phyloP scores from a whole-genome alignment of 148 eudicot genomes.

The Rhododendron griersonianum region DNA sequence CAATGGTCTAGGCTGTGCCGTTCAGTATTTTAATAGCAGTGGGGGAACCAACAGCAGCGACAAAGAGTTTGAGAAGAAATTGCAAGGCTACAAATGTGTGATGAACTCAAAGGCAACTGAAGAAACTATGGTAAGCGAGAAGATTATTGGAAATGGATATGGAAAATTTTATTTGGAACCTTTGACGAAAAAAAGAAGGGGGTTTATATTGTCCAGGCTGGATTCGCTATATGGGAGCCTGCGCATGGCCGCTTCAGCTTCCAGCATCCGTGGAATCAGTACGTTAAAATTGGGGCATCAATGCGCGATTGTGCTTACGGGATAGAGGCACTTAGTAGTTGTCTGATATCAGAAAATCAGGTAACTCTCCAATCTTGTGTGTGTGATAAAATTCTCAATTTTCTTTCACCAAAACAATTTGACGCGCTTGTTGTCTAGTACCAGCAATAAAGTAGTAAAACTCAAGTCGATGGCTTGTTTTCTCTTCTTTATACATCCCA shows the following conservation, averaged over 20 bases:
- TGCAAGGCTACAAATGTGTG: conserved; percentile 22
- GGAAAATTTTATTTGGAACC: too few relatives aligned
- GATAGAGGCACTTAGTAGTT: conserved; percentile 22
- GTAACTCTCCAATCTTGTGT: neutral
- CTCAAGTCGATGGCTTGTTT: neutral
- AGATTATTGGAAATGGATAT: neutral
- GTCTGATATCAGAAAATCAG: conserved; percentile 13
- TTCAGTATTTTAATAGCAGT: neutral
- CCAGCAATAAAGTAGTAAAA: neutral
- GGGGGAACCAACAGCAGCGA: neutral
- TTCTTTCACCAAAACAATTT: too few relatives aligned
- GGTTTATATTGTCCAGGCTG: conserved; percentile 5
- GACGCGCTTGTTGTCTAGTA: too few relatives aligned
- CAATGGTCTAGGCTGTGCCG: conserved; percentile 12
- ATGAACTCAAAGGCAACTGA: conserved; percentile 21
- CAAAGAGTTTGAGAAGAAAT: conserved; percentile 7
- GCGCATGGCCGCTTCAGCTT: conserved; percentile 22
- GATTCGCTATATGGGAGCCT: conserved; percentile 30
- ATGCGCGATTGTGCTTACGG: conserved; percentile 17
- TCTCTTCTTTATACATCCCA: neutral
- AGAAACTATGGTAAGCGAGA: conserved; percentile 20
- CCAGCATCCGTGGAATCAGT: conserved; percentile 22
- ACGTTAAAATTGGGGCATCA: conserved; percentile 20
- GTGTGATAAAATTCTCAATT: too few relatives aligned
- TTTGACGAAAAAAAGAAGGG: neutral